phyloP scores from a whole-genome alignment of 2,329 filamentous ascomycete species.

The Dendrostoma leiphaemia region DNA sequence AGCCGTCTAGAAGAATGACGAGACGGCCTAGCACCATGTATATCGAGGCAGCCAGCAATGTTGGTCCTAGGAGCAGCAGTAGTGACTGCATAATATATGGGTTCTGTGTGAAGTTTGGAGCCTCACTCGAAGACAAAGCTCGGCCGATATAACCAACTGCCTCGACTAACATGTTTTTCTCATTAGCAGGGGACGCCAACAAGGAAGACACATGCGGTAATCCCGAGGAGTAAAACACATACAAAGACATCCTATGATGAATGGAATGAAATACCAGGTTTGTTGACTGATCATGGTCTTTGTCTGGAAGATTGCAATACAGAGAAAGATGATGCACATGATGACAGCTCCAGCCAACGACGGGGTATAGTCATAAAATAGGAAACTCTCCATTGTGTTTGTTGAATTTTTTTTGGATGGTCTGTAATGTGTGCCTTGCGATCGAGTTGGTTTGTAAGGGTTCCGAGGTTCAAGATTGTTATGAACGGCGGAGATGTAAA shows the following conservation, averaged over 20 bases:
- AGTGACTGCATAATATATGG: conserved; percentile 11
- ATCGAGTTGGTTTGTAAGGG: too few relatives aligned
- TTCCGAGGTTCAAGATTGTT: too few relatives aligned
- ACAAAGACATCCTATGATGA: conserved; percentile 52
- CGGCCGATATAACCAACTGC: conserved; percentile 10
- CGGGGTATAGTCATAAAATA: conserved; percentile 44
- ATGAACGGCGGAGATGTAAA: too few relatives aligned
- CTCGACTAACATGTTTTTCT: conserved; percentile 4
- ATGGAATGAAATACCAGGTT: conserved; percentile 51
- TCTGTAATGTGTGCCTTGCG: too few relatives aligned
- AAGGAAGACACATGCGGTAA: not conserved
- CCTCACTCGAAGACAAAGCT: not conserved
- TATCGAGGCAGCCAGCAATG: conserved; percentile 13
- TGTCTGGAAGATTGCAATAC: conserved; percentile 35
- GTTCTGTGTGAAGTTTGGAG: conserved; percentile 1
- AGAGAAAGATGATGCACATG: conserved; percentile 38
- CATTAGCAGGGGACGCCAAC: not conserved
- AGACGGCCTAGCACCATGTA: conserved; percentile 13
- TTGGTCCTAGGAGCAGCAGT: conserved; percentile 11
- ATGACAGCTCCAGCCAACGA: conserved; percentile 38
- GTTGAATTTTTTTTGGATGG: too few relatives aligned
- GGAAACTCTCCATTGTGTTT: conserved; percentile 4
- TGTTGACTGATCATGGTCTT: conserved; percentile 35
- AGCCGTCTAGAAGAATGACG: conserved; percentile 4
- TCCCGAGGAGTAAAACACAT: conserved; percentile 23